Evolutionary conservation across 2,329 filamentous ascomycete genomes (phyloP), one percentile per base, ranked within the genome.

Genomic region (Blumeriella jaapii): DNA sequence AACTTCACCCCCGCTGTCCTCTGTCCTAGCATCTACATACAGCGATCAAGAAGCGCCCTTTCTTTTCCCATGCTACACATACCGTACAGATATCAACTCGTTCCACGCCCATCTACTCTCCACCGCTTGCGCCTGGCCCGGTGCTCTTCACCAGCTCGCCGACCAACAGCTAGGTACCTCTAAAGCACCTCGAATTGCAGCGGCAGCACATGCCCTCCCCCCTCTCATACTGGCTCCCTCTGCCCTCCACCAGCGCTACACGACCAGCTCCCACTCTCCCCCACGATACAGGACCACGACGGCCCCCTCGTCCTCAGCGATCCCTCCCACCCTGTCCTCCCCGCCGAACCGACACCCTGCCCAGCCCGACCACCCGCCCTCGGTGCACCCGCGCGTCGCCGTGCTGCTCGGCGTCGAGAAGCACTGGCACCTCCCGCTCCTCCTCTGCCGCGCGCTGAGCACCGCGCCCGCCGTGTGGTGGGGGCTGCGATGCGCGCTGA

Each of bases 391-490:
- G 9, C 80, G 82, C 37, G 74, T 89, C 37, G 82, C 82, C 44
- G 80, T 86, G 49, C 71, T 84, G 19, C 68, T 89, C 29, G 82
- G 82, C 33, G 73, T 91, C 11, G 75, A 79, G 35, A 67, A 67
- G 43, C 67, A 67, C 42, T 89, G 82, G 78, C 78, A 87, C 55
- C 65, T 80, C 26, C 77, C 78, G 39, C 68, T 89, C 36, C 74
- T 85, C 44, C 63, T 78, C 43, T 77, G 80, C 48, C 75, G 83
- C n/a, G 71, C 80, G 15, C 61, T 81, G 42, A 84, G 79, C 40
- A 74, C 82, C 34, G 66, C 69, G 14, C 82, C 83, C 11, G 77
- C 78, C 33, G 64, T 75, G 29, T 81, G 71, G 69, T 85, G 78
- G 76, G 81, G 76, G 10, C 53, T 82, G 40, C 73, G 77, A 36